Evolutionary conservation across 805 yeast genomes (phyloP).

Genomic region (Candida nemodendra): DNA sequence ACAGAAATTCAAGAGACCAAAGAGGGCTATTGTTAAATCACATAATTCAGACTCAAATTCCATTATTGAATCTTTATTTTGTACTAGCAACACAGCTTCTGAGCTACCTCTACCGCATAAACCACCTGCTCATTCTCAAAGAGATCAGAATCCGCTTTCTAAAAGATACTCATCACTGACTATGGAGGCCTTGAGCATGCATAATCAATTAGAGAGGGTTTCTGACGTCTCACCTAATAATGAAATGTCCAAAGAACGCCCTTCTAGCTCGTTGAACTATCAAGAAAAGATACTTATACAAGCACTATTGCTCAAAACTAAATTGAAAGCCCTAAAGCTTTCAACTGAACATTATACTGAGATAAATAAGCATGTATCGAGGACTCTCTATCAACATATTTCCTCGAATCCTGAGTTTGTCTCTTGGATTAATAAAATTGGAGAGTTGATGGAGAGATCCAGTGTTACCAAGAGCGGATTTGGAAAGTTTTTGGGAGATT

Average conservation of each 20-base stretch:
- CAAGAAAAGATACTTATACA: constrained; percentile 59
- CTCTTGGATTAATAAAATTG: constrained; percentile 25
- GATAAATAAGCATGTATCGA: constrained; percentile 62
- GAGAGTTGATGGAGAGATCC: constrained; percentile 33
- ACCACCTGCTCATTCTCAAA: background rate
- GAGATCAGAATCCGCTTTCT: background rate
- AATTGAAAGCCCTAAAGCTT: constrained; percentile 42
- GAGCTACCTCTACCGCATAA: background rate
- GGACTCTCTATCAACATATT: constrained; percentile 47
- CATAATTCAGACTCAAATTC: background rate
- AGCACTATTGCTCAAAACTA: constrained; percentile 49
- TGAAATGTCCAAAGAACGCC: background rate
- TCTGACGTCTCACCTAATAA: background rate
- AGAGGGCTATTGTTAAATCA: constrained; percentile 7
- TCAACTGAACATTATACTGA: constrained; percentile 43
- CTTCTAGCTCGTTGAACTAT: constrained; percentile 12
- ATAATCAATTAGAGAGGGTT: constrained; percentile 10
- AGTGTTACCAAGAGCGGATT: constrained; percentile 13
- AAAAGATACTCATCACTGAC: constrained; percentile 11
- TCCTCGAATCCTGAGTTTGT: constrained; percentile 13
- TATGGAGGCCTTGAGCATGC: constrained; percentile 18
- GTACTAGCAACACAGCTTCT: no score
- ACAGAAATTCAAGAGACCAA: constrained; percentile 16
- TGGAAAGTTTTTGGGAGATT: constrained; percentile 17
- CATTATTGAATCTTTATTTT: background rate